Evolutionary conservation across 2,329 filamentous ascomycete genomes (phyloP), one percentile per base, ranked within the genome.

Genomic region (Trichophyton equinum): DNA sequence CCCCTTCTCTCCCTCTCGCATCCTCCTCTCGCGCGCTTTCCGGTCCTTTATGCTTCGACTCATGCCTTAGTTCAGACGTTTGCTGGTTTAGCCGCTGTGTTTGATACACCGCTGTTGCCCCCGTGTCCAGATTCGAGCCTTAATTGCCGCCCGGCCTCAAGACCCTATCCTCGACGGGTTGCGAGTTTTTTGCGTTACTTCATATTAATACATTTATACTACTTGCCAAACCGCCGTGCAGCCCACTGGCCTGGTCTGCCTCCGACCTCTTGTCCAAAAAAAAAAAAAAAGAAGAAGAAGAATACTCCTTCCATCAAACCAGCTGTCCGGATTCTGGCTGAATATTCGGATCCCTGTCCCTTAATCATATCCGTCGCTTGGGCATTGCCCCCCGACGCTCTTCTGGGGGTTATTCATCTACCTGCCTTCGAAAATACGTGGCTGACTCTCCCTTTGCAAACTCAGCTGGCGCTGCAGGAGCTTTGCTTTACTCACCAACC

Each of bases 391-490:
- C 53, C 55, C 55, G 33, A 40, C 40, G 40, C 55, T 22, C 20
- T 57, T 57, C 55, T 57, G 60, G 62, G 59, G 60, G 15, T n/a
- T 55, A 47, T 46, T 59, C 61, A 63, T 64, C 63, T 61, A 53
- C 57, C 64, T 66, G 53, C 59, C n/a, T 44, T 47, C 44, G 57
- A 27, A 38, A 42, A 51, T 49, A 46, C 46, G 51, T 40, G 59
- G 60, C 46, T 57, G 53, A 49, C 15, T 57, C 59, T 57, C 55
- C n/a, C 53, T 64, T 72, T 70, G 72, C 72, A 74, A 75, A 75
- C 70, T 85, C 86, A 89, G 86, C 86, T 82, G 85, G 86, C 82
- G 82, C 87, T 89, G 86, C 87, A 89, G 86, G 85, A 88, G 83
- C 68, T 74, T 75, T 74, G 72, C 70, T 68, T 69, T 57, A 40